These are phyloP conservation scores for Wickerhamiella qilinensis DNA, from an alignment of 805 yeast species.

Conservation along the genomic window DNA sequence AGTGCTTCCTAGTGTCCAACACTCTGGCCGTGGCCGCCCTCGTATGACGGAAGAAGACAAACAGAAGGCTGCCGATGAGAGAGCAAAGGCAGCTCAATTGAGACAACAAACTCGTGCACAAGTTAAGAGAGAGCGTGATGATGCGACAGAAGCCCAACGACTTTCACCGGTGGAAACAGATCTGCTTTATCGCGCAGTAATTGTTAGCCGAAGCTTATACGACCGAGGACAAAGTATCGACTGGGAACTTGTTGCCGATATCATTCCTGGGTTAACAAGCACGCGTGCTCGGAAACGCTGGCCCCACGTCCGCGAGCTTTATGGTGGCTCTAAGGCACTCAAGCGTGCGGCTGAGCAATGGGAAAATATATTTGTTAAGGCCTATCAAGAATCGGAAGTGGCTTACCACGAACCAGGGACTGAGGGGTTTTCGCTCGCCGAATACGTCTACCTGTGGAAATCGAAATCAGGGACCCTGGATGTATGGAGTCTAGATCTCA, in stretches of 20 bases:
- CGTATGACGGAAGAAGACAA: constrained; percentile 1
- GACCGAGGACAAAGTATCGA: constrained; percentile 32
- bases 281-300: constrained; percentile 45
- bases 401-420: constrained; percentile 23
- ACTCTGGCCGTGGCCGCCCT: background rate
- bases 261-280: constrained; percentile 29
- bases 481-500: constrained; percentile 2
- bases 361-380: constrained; percentile 46
- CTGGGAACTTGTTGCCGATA: constrained; percentile 42
- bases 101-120: background rate
- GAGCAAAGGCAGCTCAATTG: background rate
- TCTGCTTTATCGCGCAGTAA: constrained; percentile 43
- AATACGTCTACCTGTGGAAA: constrained; percentile 51
- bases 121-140: background rate
- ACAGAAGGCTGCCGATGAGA: constrained; percentile 1
- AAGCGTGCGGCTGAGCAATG: constrained; percentile 40
- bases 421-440: constrained; percentile 31
- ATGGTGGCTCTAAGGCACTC: constrained; percentile 44
- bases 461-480: constrained; percentile 19
- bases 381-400: constrained; percentile 36
- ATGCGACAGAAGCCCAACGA: background rate
- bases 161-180: constrained; percentile 25
- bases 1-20: background rate
- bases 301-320: constrained; percentile 47
- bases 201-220: constrained; percentile 41